A percentile compares a stretch with the other conserved stretches of the same genome.
phyloP scores from a whole-genome alignment of 768 basidiomycete genomes.

The Baorangia bicolor region DNA sequence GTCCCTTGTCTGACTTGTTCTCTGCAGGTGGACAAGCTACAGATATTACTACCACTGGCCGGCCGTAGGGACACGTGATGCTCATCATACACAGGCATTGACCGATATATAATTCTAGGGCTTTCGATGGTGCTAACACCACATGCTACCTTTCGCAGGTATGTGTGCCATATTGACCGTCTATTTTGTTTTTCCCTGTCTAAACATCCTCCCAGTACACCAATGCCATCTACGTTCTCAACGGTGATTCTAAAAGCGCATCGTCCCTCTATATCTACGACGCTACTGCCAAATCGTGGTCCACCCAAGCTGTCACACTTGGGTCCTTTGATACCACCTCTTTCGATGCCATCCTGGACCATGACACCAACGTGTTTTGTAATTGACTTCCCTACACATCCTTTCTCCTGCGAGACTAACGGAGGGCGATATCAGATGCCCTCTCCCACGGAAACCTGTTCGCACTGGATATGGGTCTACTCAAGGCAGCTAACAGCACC shows the following conservation, averaged over 20 bases:
- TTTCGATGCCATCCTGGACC: constrained; percentile 79
- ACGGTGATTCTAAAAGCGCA: constrained; percentile 69
- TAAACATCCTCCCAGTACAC: constrained; percentile 51
- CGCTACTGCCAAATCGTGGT: constrained; percentile 71
- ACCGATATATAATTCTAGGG: constrained; percentile 35
- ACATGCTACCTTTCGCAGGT: constrained; percentile 77
- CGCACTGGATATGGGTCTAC: constrained; percentile 64
- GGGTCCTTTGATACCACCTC: constrained; percentile 60
- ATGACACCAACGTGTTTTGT: constrained; percentile 94
- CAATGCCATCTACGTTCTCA: constrained; percentile 84
- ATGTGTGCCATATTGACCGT: constrained; percentile 9
- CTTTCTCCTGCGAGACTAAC: constrained; percentile 4
- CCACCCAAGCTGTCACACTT: constrained; percentile 59
- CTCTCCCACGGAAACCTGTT: constrained; percentile 64
- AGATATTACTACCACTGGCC: constrained; percentile 69
- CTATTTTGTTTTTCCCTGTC: not conserved
- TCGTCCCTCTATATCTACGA: constrained; percentile 80
- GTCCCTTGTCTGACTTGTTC: not conserved
- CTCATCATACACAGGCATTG: not conserved
- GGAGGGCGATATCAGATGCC: constrained; percentile 48
- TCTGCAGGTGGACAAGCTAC: constrained; percentile 39
- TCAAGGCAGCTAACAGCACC: constrained; percentile 58
- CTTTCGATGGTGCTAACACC: constrained; percentile 61
- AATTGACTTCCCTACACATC: not conserved
- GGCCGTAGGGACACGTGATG: constrained; percentile 59